Evolutionary conservation across 2,329 filamentous ascomycete genomes (phyloP), one percentile per base, ranked within the genome.

Genomic region (Beauveria rudraprayagi): DNA sequence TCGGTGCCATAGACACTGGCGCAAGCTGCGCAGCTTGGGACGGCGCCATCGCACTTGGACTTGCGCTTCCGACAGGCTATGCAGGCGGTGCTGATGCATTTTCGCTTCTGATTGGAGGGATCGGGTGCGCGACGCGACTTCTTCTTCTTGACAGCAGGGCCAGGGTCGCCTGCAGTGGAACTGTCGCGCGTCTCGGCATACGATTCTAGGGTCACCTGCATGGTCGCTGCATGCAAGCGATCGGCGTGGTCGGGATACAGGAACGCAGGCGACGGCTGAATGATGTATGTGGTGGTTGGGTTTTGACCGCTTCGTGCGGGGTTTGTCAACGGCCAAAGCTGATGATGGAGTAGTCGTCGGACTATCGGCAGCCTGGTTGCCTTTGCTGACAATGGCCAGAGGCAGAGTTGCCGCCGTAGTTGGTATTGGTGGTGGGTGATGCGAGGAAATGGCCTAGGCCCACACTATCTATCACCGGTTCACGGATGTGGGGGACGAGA

Each of bases 11-110:
- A 97, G 60, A 97, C 93, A 67, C 92, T 96, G 64, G 90, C 86
- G 75, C 94, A 99, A n/a, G 94, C 93, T 8, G 93, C 93, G 72
- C 94, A 97, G 68, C 90, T 92, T 6, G 93, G 93, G 5, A 90
- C 80, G 61, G 92, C 92, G 63, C 93, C 93, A 74, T 97, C 93
- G 73, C 93, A 97, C 82, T 92, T 93, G 53, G 87, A 90, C 70
- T 93, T 93, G 65, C 90, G 80, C 71, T 85, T 86, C 22, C 90
- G 83, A 71, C 90, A 93, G 19, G 90, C 89, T 69, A 92, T 85
- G 71, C 90, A 93, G 10, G 90, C 90, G n/a, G 88, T 92, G 75
- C 88, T 92, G 62, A 93, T 88, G 72, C 90, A 92, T 67, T 89
- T 82, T 65, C 90, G 81, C 73, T 92, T 92, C 67, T 83, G 80